phyloP scores from a whole-genome alignment of 176 grass and related monocot genomes.

The Eragrostis curvula region DNA sequence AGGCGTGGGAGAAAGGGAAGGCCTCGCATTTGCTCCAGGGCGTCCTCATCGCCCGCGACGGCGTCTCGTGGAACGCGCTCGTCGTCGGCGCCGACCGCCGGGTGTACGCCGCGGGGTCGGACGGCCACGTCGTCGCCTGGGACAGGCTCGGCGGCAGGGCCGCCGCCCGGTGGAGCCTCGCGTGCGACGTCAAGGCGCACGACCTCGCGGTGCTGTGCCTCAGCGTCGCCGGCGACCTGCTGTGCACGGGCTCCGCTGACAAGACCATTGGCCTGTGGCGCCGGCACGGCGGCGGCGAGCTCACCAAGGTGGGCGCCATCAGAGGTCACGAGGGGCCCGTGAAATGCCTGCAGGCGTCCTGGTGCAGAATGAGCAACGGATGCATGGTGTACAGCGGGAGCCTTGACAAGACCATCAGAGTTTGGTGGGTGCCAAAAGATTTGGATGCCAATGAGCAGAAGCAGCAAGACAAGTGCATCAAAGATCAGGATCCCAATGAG shows the following conservation, averaged over 20 bases:
- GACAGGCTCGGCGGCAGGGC: constrained; percentile 34
- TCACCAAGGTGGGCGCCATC: constrained; percentile 51
- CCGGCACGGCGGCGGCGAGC: constrained; percentile 42
- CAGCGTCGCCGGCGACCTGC: constrained; percentile 59
- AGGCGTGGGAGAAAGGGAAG: constrained; percentile 71
- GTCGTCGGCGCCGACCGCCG: constrained; percentile 39
- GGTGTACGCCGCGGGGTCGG: constrained; percentile 70
- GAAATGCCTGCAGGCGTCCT: constrained; percentile 78
- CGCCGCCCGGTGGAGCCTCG: constrained; percentile 52
- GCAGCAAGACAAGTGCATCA: constrained; percentile 1
- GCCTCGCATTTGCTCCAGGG: constrained; percentile 52
- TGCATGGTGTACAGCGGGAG: constrained; percentile 89
- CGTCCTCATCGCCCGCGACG: constrained; percentile 55
- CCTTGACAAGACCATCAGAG: constrained; percentile 87
- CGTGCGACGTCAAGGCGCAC: constrained; percentile 76
- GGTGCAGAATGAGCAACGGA: constrained; percentile 57
- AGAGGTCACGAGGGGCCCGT: constrained; percentile 82
- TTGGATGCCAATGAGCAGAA: neutral
- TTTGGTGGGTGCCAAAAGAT: constrained; percentile 78
- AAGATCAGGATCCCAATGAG: constrained; percentile 14
- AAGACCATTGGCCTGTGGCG: constrained; percentile 83
- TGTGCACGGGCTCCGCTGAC: constrained; percentile 84
- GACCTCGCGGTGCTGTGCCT: constrained; percentile 78
- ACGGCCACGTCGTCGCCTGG: constrained; percentile 70
- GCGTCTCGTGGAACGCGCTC: constrained; percentile 77